Evolutionary conservation across 129 eudicot genomes (phyloP), one percentile per base, ranked within the genome.

Genomic region (Erigeron canadensis): DNA sequence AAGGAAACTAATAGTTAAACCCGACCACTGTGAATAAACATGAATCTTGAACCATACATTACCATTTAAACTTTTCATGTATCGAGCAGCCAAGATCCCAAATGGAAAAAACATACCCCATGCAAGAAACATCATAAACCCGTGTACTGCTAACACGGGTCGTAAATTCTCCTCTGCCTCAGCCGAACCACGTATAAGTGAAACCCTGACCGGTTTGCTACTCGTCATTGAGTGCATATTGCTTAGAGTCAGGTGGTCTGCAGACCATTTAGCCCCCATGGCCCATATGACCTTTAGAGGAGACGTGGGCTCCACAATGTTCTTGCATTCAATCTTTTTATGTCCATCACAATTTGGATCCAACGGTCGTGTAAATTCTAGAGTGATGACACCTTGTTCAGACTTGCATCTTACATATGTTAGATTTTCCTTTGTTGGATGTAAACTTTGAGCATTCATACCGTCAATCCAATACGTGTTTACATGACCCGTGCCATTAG

Each of bases 51-150:
- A 93, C 98, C 98, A 93, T 7, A 85, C 80, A 81, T 93, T 89
- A 45, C 89, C 95, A 37, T 84, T 87, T 21, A 93, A 74, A 55
- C 78, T 92, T 65, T 87, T 93, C 67, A 89, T 48, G 75, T 93
- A 93, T 59, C 98, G 82, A 65, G 98, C 93, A 34, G 98, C 83
- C 45, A 93, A 73, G 40, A 89, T 74, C 50, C 96, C 98, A 74
- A 85, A 83, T 8, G 98, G 98, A 51, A 93, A 85, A 81, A 89
- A 76, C 65, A 93, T 84, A 16, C 96, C 96, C 96, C 95, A 93
- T 0, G 98, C 95, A 7, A 93, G 86, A 68, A 93, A 93, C 98
- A 93, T 89, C 96, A 93, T 89, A 72, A 93, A 93, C 43, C 98
- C 98, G 46, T 89, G 98, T 10, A 93, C 96, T 22, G 89, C 90